These are phyloP conservation scores for Pistacia integerrima DNA, from an alignment of 345 rosid genomes.

Conservation along the genomic window DNA sequence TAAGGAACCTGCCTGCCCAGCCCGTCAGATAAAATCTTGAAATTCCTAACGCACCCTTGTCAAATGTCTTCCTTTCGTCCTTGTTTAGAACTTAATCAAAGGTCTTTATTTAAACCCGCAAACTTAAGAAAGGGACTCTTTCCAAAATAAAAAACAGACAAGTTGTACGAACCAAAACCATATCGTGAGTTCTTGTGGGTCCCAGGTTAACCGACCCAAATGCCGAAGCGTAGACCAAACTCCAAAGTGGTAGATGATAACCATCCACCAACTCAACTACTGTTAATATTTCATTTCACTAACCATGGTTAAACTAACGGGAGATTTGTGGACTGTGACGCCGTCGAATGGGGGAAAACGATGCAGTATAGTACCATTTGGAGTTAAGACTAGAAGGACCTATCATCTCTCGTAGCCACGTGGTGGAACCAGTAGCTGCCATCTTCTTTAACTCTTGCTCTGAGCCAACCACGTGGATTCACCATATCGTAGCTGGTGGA, in stretches of 20 bases:
- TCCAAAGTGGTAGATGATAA: not conserved
- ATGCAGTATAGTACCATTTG: not conserved
- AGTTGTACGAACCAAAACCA: not conserved
- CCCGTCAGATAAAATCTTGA: too few species aligned
- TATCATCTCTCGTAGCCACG: conserved; percentile 6
- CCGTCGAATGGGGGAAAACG: conserved; percentile 4
- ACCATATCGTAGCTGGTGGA: conserved; percentile 1
- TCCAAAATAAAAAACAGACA: not conserved
- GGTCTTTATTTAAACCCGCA: too few species aligned
- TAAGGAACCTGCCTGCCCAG: too few species aligned
- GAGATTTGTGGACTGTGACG: not conserved
- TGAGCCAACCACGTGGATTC: conserved; percentile 25
- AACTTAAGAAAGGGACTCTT: not conserved
- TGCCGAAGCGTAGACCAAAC: not conserved
- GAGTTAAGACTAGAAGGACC: not conserved
- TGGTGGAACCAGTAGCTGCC: conserved; percentile 16
- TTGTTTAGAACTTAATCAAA: not conserved
- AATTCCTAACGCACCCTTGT: too few species aligned
- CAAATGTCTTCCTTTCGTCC: not conserved
- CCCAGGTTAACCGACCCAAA: conserved; percentile 5
- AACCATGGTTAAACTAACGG: conserved; percentile 19
- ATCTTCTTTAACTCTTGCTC: not conserved
- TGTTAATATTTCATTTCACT: not conserved
- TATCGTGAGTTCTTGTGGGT: not conserved
- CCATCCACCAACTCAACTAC: conserved; percentile 16